phyloP scores from a whole-genome alignment of 257 asterid genomes.

The Ligustrum vulgare region DNA sequence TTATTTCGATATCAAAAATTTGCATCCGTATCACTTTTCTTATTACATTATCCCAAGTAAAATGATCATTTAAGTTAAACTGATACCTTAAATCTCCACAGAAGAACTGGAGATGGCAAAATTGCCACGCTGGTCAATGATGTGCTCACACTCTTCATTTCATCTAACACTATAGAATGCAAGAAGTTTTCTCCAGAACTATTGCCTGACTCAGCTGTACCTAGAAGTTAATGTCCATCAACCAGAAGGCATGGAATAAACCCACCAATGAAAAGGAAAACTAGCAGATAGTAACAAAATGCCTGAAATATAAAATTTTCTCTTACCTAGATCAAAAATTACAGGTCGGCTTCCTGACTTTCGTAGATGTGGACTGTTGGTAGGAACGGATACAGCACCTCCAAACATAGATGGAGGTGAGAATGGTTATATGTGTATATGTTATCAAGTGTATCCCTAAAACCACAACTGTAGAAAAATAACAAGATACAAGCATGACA shows the following conservation, averaged over 20 bases:
- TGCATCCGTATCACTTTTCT: neutral
- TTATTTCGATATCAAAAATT: too few relatives aligned
- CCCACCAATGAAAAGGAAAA: conserved; percentile 9
- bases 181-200: conserved; percentile 56
- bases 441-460: conserved; percentile 22
- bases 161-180: conserved; percentile 52
- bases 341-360: conserved; percentile 93
- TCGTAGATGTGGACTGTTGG: conserved; percentile 81
- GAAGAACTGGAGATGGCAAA: conserved; percentile 80
- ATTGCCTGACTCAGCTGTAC: conserved; percentile 51
- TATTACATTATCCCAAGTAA: conserved; percentile 1
- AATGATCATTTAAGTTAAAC: conserved; percentile 1
- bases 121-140: conserved; percentile 69
- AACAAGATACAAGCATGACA: conserved; percentile 4
- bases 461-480: conserved; percentile 37
- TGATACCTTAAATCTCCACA: conserved; percentile 95
- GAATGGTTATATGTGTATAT: conserved; percentile 28
- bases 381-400: conserved; percentile 61
- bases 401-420: conserved; percentile 92
- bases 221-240: conserved; percentile 28
- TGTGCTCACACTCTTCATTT: conserved; percentile 68
- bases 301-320: conserved; percentile 14
- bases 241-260: conserved; percentile 7
- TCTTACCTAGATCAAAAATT: conserved; percentile 78
- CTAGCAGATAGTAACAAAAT: neutral